A percentile compares a stretch with the other conserved stretches of the same genome.
These are phyloP conservation scores for Microcera coccophila DNA, from an alignment of 2,329 filamentous ascomycete genomes.

Conservation along the genomic window DNA sequence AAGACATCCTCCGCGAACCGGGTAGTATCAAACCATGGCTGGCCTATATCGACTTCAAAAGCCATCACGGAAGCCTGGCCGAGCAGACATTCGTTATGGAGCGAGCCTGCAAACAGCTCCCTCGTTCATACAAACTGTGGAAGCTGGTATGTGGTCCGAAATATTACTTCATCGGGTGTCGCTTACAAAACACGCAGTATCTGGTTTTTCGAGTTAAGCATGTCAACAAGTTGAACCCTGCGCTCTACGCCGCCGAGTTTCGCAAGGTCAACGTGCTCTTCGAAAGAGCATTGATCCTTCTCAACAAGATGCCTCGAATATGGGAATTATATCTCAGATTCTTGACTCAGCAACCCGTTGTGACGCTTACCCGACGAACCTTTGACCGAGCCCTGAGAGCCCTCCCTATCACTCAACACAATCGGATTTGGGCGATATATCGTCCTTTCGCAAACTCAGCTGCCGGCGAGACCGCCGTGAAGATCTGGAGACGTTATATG, in stretches of 20 bases:
- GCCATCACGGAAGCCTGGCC: conserved; percentile 74
- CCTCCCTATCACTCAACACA: conserved; percentile 90
- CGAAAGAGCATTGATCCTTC: conserved; percentile 82
- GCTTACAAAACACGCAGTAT: conserved; percentile 53
- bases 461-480: conserved; percentile 83
- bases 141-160: conserved; percentile 67
- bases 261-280: conserved; percentile 93
- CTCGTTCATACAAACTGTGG: conserved; percentile 97
- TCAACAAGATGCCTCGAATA: conserved; percentile 98
- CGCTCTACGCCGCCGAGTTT: conserved; percentile 74
- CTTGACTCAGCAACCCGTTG: conserved; percentile 82
- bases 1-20: conserved; percentile 83
- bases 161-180: too few relatives aligned
- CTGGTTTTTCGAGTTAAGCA: conserved; percentile 80
- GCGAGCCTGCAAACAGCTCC: conserved; percentile 82
- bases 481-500: conserved; percentile 94
- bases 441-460: conserved; percentile 87
- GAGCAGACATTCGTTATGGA: conserved; percentile 89
- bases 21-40: conserved; percentile 92
- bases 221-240: conserved; percentile 76
- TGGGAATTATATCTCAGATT: conserved; percentile 98
- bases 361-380: conserved; percentile 78
- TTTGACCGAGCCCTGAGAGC: conserved; percentile 92
- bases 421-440: conserved; percentile 91
- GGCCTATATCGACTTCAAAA: conserved; percentile 87